Conservation (phyloP, 2,329 filamentous ascomycete genomes). For the Septoria petroselini region DNA sequence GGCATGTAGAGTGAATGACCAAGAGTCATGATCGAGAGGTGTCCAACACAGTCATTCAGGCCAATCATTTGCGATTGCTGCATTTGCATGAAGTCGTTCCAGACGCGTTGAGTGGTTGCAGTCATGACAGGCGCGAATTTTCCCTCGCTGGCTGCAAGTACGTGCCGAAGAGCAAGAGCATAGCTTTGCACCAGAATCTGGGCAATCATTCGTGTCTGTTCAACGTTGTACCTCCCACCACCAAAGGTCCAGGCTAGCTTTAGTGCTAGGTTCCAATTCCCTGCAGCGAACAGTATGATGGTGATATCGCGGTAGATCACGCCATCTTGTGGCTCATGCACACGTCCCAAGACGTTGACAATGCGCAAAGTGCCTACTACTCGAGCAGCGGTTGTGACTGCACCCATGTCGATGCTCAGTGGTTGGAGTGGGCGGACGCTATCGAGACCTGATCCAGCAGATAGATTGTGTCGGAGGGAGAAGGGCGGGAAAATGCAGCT, state of each 20-base stretch:
- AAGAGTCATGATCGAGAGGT: neutral
- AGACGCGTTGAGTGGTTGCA: neutral
- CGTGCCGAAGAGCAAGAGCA: neutral
- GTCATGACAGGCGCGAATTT: neutral
- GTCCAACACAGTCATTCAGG: neutral
- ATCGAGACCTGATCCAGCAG: neutral
- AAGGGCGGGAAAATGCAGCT: neutral
- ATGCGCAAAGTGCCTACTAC: too few relatives aligned
- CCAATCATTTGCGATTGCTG: conserved; percentile 1
- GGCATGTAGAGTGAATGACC: too few relatives aligned
- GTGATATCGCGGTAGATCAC: too few relatives aligned
- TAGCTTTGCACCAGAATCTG: conserved; percentile 12
- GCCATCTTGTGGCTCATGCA: too few relatives aligned
- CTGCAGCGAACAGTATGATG: too few relatives aligned
- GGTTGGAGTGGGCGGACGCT: too few relatives aligned
- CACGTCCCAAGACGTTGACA: too few relatives aligned
- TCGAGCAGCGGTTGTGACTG: too few relatives aligned
- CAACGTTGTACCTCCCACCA: neutral
- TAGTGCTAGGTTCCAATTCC: neutral
- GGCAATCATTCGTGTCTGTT: neutral
- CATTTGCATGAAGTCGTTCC: conserved; percentile 4
- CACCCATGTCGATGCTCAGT: too few relatives aligned
- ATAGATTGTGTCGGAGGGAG: conserved; percentile 4
- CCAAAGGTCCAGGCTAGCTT: conserved; percentile 1
- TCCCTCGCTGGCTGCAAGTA: neutral